Evolutionary conservation across 371 early-diverging fungal species (phyloP), one percentile per base, ranked within the genome.

Genomic region (Dipsacomyces acuminosporus): DNA sequence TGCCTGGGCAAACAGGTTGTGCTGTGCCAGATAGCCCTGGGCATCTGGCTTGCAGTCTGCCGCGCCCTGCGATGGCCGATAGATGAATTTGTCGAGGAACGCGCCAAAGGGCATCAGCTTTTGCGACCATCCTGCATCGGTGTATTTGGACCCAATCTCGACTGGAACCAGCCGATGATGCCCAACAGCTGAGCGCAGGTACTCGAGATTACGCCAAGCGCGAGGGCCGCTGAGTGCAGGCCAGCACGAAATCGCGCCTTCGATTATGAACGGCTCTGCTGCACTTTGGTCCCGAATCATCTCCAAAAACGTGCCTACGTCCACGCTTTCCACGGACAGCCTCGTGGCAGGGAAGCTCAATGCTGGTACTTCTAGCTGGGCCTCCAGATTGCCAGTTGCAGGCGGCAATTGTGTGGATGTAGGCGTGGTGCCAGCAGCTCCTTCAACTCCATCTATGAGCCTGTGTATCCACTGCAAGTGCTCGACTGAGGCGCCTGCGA

Each of bases 21-120:
- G 91, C 50, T 96, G 96, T 5, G 96, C 96, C 25, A 94, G 75
- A 70, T 96, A 96, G 3, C 81, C 85, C 7, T 70, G 41, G 6
- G 44, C 15, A 19, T 34, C 30, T 7, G 30, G 11, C 2, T 45
- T 36, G 14, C 36, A 19, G 0, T 35, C 46, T 2, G 47, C 38
- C 2, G 13, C 23, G 8, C 48, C 47, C 9, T 49, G 51, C 1
- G 46, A 57, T 30, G 30, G 30, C 8, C 42, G 23, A 7, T 76
- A 17, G 8, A 89, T 59, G 41, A 76, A 76, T 2, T 71, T 40
- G 20, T 78, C 57, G 1, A 94, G 52, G 63, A 90, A 93, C 48
- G 86, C 88, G 7, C 77, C 80, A 45, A 91, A 77, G 0, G 82
- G 76, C 72, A 94, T 81, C 58, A 93, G 61, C 47, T 73, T 76